Conservation (phyloP, 2,329 filamentous ascomycete genomes). For the Fusarium proliferatum region DNA sequence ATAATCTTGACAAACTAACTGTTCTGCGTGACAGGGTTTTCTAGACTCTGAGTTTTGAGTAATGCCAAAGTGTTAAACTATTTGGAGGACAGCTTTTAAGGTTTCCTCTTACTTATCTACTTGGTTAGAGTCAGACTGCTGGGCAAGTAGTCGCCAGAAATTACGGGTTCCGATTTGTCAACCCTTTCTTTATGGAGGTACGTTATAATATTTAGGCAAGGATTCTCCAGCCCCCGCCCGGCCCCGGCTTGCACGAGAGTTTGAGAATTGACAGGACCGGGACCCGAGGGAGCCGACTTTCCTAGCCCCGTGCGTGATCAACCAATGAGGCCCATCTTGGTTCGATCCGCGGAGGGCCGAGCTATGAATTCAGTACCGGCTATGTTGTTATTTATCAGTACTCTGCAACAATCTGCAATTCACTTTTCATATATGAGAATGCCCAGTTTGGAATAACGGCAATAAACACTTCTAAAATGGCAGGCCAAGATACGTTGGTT, state of each 20-base stretch:
- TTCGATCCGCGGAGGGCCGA: neutral
- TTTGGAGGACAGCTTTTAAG: neutral
- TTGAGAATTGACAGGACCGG: neutral
- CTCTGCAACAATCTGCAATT: neutral
- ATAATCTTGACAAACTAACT: neutral
- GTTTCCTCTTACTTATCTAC: too few relatives aligned
- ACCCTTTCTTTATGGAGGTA: too few relatives aligned
- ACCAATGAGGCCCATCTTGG: too few relatives aligned
- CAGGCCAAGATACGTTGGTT: neutral
- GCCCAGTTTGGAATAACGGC: neutral
- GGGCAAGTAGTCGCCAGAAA: too few relatives aligned
- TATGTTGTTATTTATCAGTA: neutral
- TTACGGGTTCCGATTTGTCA: too few relatives aligned
- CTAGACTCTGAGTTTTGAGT: neutral
- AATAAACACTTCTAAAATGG: neutral
- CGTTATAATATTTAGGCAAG: too few relatives aligned
- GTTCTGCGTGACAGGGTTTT: neutral
- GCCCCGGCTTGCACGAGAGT: too few relatives aligned
- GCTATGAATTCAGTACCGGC: neutral
- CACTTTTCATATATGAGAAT: rapidly evolving
- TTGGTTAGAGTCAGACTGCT: too few relatives aligned
- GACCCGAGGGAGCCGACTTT: neutral
- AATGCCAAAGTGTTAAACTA: neutral
- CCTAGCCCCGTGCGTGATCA: too few relatives aligned
- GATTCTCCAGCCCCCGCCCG: too few relatives aligned